Percentiles rank a stretch among this genome's conserved stretches.
Evolutionary conservation across 2,329 filamentous ascomycete species (phyloP).

Genomic region (Calonectria hawksworthii): DNA sequence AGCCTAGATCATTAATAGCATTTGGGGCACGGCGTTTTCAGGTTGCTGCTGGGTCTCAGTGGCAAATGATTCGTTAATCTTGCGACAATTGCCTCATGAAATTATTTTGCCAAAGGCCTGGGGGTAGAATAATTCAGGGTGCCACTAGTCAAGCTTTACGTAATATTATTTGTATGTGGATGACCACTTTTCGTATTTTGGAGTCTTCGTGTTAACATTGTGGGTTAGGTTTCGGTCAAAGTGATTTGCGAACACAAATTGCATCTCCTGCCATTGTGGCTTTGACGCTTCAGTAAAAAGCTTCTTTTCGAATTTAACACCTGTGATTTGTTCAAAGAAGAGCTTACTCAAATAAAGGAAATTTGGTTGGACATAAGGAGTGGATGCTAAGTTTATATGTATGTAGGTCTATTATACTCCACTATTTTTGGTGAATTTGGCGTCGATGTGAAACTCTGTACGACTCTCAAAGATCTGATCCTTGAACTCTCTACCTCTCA

Average conservation of each 20-base stretch:
- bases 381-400: not conserved
- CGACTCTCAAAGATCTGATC: not conserved
- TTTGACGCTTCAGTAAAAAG: too few species aligned
- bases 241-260: too few species aligned
- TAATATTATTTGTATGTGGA: not conserved
- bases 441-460: not conserved
- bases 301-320: too few species aligned
- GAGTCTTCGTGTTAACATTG: not conserved
- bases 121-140: not conserved
- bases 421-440: not conserved
- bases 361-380: too few species aligned
- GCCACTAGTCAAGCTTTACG: not conserved
- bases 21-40: too few species aligned
- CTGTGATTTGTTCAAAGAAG: too few species aligned
- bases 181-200: not conserved
- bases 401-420: not conserved
- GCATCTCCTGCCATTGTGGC: too few species aligned
- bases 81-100: not conserved
- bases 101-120: not conserved
- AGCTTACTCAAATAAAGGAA: too few species aligned
- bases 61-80: too few species aligned
- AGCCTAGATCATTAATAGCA: too few species aligned
- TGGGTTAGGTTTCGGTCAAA: too few species aligned
- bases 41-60: too few species aligned
- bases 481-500: constrained; percentile 35